phyloP scores from a whole-genome alignment of 371 early-diverging fungal species.

The Mortierella sp. region DNA sequence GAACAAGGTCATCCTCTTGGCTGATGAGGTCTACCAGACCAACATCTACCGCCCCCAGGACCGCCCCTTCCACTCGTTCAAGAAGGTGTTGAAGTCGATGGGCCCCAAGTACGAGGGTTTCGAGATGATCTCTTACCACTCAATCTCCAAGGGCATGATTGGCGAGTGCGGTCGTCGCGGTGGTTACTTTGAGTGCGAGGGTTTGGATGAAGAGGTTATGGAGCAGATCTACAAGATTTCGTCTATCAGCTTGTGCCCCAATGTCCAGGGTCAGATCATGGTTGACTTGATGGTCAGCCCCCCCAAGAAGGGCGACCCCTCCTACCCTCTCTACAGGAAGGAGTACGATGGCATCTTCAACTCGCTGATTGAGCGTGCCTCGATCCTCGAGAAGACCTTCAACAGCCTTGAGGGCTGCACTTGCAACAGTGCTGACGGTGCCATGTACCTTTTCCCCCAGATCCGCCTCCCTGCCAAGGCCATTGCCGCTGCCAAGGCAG shows the following conservation, averaged over 20 bases:
- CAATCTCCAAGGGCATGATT: constrained; percentile 97
- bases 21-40: constrained; percentile 98
- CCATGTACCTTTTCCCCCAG: constrained; percentile 97
- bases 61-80: constrained; percentile 97
- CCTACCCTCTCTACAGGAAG: constrained; percentile 80
- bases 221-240: constrained; percentile 95
- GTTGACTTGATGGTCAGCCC: constrained; percentile 96
- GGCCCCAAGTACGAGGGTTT: constrained; percentile 69
- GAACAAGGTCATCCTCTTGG: constrained; percentile 90
- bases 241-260: constrained; percentile 94
- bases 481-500: constrained; percentile 79
- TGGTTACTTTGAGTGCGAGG: constrained; percentile 96
- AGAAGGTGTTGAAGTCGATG: constrained; percentile 87
- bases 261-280: constrained; percentile 88
- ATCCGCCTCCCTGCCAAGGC: constrained; percentile 83
- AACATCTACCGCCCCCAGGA: constrained; percentile 88
- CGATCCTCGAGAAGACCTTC: constrained; percentile 82
- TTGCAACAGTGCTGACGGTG: constrained; percentile 93
- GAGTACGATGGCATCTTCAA: constrained; percentile 86
- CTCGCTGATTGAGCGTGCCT: constrained; percentile 87
- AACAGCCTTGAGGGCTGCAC: constrained; percentile 88
- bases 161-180: constrained; percentile 99
- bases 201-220: constrained; percentile 81
- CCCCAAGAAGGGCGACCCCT: constrained; percentile 84
- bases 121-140: constrained; percentile 97